phyloP scores from a whole-genome alignment of 2,329 filamentous ascomycete genomes.

The Cladophialophora carrionii region DNA sequence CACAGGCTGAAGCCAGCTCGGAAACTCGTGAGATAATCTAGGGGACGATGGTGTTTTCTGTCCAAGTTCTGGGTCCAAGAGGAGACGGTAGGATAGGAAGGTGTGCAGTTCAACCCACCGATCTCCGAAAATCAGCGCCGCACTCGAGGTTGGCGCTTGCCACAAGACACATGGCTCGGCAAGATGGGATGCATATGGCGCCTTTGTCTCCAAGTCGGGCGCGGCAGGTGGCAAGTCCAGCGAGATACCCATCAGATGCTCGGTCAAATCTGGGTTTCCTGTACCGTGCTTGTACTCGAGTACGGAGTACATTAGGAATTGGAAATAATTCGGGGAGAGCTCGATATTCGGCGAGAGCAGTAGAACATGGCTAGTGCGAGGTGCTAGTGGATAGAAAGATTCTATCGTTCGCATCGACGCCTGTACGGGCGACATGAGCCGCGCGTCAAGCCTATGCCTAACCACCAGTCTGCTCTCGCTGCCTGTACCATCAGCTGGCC shows the following conservation, averaged over 20 bases:
- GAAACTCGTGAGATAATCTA: conserved; percentile 67
- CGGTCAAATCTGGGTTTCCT: conserved; percentile 46
- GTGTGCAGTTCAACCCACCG: conserved; percentile 86
- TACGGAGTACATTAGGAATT: conserved; percentile 79
- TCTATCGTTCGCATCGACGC: conserved; percentile 77
- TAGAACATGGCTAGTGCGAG: conserved; percentile 72
- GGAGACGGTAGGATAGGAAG: conserved; percentile 69
- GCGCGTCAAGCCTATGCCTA: conserved; percentile 70
- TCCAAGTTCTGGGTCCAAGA: conserved; percentile 33
- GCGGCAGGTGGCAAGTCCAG: conserved; percentile 68
- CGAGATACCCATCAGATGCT: conserved; percentile 74
- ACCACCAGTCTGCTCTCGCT: conserved; percentile 64
- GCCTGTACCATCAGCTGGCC: conserved; percentile 62
- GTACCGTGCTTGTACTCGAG: conserved; percentile 76
- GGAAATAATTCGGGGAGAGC: conserved; percentile 77
- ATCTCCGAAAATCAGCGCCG: conserved; percentile 78
- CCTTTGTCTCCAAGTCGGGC: conserved; percentile 64
- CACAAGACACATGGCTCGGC: conserved; percentile 70
- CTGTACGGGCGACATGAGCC: conserved; percentile 66
- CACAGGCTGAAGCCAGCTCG: conserved; percentile 77
- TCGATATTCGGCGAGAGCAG: conserved; percentile 80
- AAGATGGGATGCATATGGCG: conserved; percentile 49
- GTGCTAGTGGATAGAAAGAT: conserved; percentile 77
- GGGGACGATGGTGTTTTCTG: conserved; percentile 27
- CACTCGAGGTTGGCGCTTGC: conserved; percentile 82